Conservation (phyloP, 2,329 filamentous ascomycete genomes). For the Zymoseptoria pseudotritici region DNA sequence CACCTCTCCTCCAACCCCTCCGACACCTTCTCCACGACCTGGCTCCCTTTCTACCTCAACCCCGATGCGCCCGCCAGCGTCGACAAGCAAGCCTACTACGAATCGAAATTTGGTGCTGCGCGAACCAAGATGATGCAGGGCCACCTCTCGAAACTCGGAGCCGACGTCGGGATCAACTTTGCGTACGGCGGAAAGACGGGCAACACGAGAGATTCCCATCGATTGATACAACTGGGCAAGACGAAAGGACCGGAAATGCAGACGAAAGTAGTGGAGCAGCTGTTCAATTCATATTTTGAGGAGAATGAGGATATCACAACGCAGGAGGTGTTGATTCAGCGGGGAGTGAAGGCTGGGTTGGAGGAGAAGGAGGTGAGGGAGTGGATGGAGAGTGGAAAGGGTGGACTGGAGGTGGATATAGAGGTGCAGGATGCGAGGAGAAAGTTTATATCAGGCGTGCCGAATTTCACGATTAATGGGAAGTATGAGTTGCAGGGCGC, state of each 20-base stretch:
- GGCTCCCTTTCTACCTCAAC: conserved; percentile 76
- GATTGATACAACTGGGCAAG: conserved; percentile 63
- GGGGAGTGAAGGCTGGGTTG: conserved; percentile 39
- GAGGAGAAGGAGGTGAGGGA: conserved; percentile 36
- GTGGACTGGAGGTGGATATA: conserved; percentile 39
- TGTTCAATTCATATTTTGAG: conserved; percentile 54
- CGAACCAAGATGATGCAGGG: conserved; percentile 51
- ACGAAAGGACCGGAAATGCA: conserved; percentile 46
- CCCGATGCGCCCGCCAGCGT: conserved; percentile 50
- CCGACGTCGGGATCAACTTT: conserved; percentile 64
- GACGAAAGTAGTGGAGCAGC: conserved; percentile 52
- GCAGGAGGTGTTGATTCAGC: conserved; percentile 33
- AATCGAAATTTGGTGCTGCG: conserved; percentile 56
- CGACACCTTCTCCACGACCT: conserved; percentile 66
- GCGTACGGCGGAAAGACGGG: conserved; percentile 64
- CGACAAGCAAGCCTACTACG: conserved; percentile 52
- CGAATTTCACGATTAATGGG: conserved; percentile 66
- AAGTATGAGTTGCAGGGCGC: conserved; percentile 62
- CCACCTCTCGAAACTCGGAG: conserved; percentile 52
- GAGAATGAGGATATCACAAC: conserved; percentile 42
- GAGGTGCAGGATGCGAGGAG: conserved; percentile 39
- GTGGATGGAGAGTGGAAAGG: conserved; percentile 39
- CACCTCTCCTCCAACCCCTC: conserved; percentile 48
- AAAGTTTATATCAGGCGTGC: conserved; percentile 59
- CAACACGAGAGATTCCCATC: conserved; percentile 72